Evolutionary conservation across 352 stramenopile genomes (phyloP).

Genomic region (Phytopythium oedochilum): DNA sequence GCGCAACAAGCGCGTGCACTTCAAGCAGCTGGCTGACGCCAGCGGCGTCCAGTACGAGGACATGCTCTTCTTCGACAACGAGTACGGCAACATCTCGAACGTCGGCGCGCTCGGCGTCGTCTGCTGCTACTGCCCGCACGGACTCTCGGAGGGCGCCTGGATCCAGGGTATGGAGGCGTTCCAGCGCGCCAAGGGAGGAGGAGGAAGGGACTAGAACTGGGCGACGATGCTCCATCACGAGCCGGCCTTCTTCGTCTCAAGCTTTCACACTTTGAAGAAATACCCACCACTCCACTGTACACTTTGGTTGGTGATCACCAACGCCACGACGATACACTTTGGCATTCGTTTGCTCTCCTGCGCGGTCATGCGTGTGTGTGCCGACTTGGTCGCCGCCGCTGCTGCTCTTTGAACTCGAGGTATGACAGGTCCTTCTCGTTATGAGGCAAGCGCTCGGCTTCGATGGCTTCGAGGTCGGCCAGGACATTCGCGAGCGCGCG

Average conservation of each 20-base stretch:
- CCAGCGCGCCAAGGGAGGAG: conserved; percentile 36
- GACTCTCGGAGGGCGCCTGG: conserved; percentile 63
- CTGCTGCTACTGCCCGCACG: conserved; percentile 73
- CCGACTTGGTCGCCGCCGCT: neutral
- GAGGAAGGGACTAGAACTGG: neutral
- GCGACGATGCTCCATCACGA: neutral
- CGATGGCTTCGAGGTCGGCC: neutral
- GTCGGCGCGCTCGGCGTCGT: conserved; percentile 67
- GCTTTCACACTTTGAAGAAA: no score
- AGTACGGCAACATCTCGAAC: conserved; percentile 75
- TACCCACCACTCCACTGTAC: no score
- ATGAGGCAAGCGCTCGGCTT: neutral
- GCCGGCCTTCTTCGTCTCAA: neutral
- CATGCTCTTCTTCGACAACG: conserved; percentile 98
- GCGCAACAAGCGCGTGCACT: conserved; percentile 88
- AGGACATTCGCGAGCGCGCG: neutral
- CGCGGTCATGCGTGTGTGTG: neutral
- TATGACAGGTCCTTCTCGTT: conserved; percentile 1
- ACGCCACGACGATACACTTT: no score
- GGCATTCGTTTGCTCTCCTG: neutral
- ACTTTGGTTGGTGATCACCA: no score
- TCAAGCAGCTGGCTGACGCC: conserved; percentile 86
- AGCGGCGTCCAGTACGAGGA: conserved; percentile 90
- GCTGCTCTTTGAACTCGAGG: conserved; percentile 7
- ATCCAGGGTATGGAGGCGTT: conserved; percentile 68